Conservation (phyloP, 768 basidiomycete species). For the Psilocybe cubensis region DNA sequence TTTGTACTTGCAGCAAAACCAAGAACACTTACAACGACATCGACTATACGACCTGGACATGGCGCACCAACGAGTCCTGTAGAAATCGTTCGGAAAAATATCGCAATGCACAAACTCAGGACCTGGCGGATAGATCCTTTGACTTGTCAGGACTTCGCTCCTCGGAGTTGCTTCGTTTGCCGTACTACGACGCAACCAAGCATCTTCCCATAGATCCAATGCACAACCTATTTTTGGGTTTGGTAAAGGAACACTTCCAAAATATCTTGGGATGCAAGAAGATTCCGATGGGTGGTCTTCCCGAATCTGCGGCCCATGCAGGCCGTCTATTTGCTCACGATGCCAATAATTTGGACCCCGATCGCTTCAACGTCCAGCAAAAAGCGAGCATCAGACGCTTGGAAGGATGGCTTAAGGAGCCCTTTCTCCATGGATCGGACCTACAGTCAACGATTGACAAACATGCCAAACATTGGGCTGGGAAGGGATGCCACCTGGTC, state of each 20-base stretch:
- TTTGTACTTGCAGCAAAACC: constrained; percentile 4
- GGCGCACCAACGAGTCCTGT: constrained; percentile 2
- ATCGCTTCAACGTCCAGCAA: too few relatives aligned
- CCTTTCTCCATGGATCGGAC: too few relatives aligned
- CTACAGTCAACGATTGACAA: too few relatives aligned
- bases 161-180: constrained; percentile 33
- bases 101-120: neutral
- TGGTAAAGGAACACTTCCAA: constrained; percentile 33
- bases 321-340: too few relatives aligned
- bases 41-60: constrained; percentile 1
- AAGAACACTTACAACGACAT: constrained; percentile 1
- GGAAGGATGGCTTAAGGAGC: too few relatives aligned
- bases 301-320: too few relatives aligned
- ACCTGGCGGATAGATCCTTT: constrained; percentile 7
- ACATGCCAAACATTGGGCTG: too few relatives aligned
- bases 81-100: constrained; percentile 1
- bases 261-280: constrained; percentile 17
- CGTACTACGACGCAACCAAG: constrained; percentile 41
- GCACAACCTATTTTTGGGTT: constrained; percentile 42
- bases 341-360: too few relatives aligned
- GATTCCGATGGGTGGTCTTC: too few relatives aligned
- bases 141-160: constrained; percentile 17
- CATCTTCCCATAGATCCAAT: constrained; percentile 40
- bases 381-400: too few relatives aligned
- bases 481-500: too few relatives aligned